These are phyloP conservation scores for Metschnikowia anglica DNA, from an alignment of 805 yeast species.

Conservation along the genomic window DNA sequence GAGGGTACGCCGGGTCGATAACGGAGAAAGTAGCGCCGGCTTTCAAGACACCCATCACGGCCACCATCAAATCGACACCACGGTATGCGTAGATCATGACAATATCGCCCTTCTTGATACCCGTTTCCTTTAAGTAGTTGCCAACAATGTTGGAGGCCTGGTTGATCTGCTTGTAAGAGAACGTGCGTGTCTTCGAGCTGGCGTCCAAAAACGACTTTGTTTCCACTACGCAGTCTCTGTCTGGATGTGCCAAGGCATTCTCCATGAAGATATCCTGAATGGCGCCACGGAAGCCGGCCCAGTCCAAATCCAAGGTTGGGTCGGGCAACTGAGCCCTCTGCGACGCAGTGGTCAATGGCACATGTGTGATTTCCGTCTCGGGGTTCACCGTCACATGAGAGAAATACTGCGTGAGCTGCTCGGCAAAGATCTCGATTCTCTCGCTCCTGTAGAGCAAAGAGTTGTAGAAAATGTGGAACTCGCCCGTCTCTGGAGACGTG, in stretches of 20 bases:
- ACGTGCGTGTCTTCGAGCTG: constrained; percentile 58
- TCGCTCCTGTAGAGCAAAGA: constrained; percentile 67
- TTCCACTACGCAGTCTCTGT: constrained; percentile 88
- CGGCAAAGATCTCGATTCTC: constrained; percentile 67
- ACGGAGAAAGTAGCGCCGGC: constrained; percentile 99
- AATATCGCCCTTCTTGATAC: constrained; percentile 87
- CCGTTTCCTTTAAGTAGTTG: constrained; percentile 76
- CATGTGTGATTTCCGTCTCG: constrained; percentile 50
- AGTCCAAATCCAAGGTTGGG: constrained; percentile 82
- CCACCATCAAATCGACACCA: constrained; percentile 94
- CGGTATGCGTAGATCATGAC: constrained; percentile 98
- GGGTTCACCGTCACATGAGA: constrained; percentile 37
- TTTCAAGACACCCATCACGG: constrained; percentile 96
- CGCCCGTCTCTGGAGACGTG: constrained; percentile 25
- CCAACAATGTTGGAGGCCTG: constrained; percentile 93
- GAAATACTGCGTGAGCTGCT: constrained; percentile 64
- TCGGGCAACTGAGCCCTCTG: constrained; percentile 72
- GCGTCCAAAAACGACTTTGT: constrained; percentile 69
- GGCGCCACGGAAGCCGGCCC: constrained; percentile 91
- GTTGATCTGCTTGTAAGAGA: constrained; percentile 84
- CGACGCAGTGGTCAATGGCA: constrained; percentile 65
- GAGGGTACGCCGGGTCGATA: constrained; percentile 98
- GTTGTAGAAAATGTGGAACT: constrained; percentile 62
- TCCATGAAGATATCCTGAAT: constrained; percentile 92
- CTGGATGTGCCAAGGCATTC: constrained; percentile 83